These are phyloP conservation scores for Mycena leptocephala DNA, from an alignment of 768 basidiomycete genomes.

Conservation along the genomic window DNA sequence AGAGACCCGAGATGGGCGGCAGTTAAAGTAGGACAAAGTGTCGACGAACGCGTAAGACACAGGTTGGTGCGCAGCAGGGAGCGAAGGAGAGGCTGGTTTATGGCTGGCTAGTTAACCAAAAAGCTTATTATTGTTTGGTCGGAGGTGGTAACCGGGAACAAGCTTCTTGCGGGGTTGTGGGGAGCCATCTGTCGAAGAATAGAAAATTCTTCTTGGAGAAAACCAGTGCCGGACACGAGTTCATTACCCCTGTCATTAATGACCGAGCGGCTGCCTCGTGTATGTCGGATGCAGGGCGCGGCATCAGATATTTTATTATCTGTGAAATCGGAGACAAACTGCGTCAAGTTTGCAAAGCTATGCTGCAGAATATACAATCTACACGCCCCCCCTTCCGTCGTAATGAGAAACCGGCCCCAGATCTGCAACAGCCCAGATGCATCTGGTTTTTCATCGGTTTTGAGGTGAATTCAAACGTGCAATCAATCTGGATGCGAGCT, in stretches of 20 bases:
- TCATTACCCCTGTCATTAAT: constrained; percentile 40
- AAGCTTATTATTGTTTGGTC: constrained; percentile 60
- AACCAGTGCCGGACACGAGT: constrained; percentile 37
- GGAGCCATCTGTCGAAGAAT: constrained; percentile 30
- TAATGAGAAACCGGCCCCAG: constrained; percentile 26
- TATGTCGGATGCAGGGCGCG: constrained; percentile 20
- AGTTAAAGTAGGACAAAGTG: constrained; percentile 53
- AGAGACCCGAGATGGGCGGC: constrained; percentile 68
- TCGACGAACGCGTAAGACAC: constrained; percentile 52
- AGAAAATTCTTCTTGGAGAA: constrained; percentile 16
- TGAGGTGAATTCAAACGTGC: constrained; percentile 30
- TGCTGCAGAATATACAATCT: background rate
- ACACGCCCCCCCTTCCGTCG: constrained; percentile 8
- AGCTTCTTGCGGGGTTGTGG: constrained; percentile 35
- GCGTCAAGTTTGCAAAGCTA: constrained; percentile 32
- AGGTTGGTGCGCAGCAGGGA: constrained; percentile 40
- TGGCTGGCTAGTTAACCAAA: constrained; percentile 50
- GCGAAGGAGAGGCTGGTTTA: constrained; percentile 41
- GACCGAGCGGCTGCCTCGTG: constrained; percentile 36
- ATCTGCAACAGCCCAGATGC: constrained; percentile 14
- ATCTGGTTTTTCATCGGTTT: constrained; percentile 29
- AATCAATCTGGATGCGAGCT: constrained; percentile 31
- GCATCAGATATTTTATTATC: constrained; percentile 30
- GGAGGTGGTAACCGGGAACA: constrained; percentile 23
- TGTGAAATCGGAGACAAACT: constrained; percentile 22